Evolutionary conservation across 2,329 filamentous ascomycete genomes (phyloP).

Genomic region (Aspergillus fischeri): DNA sequence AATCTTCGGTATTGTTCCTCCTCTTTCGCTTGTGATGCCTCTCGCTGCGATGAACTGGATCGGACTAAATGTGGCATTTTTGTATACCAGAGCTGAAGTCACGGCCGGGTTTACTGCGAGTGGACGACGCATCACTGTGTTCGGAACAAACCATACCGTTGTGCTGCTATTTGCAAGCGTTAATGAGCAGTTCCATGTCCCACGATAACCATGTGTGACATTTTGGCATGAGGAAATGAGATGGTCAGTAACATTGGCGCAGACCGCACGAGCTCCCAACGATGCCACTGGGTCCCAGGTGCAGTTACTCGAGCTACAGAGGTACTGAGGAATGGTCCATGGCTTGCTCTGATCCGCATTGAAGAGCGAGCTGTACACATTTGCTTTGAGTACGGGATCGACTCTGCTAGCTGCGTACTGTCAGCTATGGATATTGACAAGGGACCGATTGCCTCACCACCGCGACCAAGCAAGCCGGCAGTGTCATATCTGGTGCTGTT

Average conservation of each 20-base stretch:
- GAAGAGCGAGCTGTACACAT: conserved; percentile 10
- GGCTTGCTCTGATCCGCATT: conserved; percentile 3
- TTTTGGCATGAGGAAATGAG: background rate
- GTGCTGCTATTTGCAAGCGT: background rate
- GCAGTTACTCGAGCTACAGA: conserved; percentile 10
- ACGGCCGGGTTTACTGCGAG: background rate
- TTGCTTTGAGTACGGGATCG: conserved; percentile 9
- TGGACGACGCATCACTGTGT: background rate
- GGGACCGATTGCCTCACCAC: no score
- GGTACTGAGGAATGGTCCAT: conserved; percentile 7
- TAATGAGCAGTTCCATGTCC: no score
- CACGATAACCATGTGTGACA: no score
- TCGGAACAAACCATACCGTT: background rate
- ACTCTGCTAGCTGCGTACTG: background rate
- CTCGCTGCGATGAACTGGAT: background rate
- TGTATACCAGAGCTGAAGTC: background rate
- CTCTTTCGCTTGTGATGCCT: background rate
- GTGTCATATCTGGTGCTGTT: background rate
- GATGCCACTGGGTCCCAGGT: conserved; percentile 9
- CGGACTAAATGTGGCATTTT: background rate
- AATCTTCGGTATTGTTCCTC: no score
- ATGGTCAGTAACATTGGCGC: conserved; percentile 6
- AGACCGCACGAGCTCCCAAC: conserved; percentile 3
- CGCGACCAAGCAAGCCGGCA: no score
- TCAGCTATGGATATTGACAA: background rate